These are phyloP conservation scores for Kwoniella mangroviensis DNA, from an alignment of 768 basidiomycete species.

Conservation along the genomic window DNA sequence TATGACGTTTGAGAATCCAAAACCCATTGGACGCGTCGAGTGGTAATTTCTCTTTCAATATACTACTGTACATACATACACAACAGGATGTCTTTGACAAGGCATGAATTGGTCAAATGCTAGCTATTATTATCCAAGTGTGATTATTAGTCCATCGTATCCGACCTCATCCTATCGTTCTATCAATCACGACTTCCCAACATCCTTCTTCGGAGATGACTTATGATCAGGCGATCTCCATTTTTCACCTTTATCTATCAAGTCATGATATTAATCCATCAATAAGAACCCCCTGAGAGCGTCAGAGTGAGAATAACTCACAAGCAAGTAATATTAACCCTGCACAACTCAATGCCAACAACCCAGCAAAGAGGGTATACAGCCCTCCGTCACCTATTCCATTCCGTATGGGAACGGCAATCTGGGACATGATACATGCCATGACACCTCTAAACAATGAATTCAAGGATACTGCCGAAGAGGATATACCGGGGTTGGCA, in stretches of 20 bases:
- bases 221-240: constrained; percentile 14
- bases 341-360: constrained; percentile 64
- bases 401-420: constrained; percentile 73
- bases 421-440: constrained; percentile 72
- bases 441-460: constrained; percentile 72
- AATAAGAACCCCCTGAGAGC: background rate
- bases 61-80: background rate
- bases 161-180: too few species aligned
- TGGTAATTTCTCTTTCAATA: background rate
- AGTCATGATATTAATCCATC: background rate
- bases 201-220: background rate
- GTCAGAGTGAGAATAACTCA: constrained; percentile 55
- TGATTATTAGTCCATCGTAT: too few species aligned
- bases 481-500: constrained; percentile 78
- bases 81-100: background rate
- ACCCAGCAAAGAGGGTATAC: constrained; percentile 70
- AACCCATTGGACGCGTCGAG: constrained; percentile 7
- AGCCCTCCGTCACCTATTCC: constrained; percentile 78
- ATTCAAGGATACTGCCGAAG: constrained; percentile 73
- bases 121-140: too few species aligned
- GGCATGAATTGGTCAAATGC: background rate
- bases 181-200: too few species aligned
- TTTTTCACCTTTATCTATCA: constrained; percentile 18
- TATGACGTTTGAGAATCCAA: constrained; percentile 13
- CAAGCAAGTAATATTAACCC: constrained; percentile 67